phyloP scores from a whole-genome alignment of 192 early-diverging fungal species.

The Coemansia sp. region DNA sequence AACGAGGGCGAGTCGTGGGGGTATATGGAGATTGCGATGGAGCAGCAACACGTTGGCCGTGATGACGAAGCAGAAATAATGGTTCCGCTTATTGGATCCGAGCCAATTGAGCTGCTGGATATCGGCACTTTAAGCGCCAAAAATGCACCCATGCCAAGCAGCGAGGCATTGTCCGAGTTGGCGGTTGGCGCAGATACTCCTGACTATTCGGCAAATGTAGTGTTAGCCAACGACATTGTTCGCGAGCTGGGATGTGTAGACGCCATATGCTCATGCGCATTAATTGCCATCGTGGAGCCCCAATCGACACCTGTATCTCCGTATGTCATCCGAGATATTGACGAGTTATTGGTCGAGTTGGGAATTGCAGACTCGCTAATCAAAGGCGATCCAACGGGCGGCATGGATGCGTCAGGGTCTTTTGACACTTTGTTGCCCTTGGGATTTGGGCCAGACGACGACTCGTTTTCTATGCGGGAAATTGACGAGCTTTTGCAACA shows the following conservation, averaged over 20 bases:
- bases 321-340: constrained; percentile 32
- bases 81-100: constrained; percentile 7
- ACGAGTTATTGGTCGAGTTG: constrained; percentile 34
- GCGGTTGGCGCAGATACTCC: neutral
- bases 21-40: constrained; percentile 5
- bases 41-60: neutral
- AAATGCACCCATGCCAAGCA: neutral
- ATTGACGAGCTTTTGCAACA: constrained; percentile 42
- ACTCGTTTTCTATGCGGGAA: constrained; percentile 28
- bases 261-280: neutral
- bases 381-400: constrained; percentile 1
- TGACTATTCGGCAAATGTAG: neutral
- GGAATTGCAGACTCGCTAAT: constrained; percentile 20
- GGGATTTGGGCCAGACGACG: constrained; percentile 5
- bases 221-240: neutral
- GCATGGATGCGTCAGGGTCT: neutral
- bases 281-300: neutral
- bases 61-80: neutral
- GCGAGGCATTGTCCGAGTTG: neutral
- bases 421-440: neutral
- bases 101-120: constrained; percentile 16
- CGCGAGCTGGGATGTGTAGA: constrained; percentile 1
- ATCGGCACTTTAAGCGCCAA: constrained; percentile 7
- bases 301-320: constrained; percentile 2
- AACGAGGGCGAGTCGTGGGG: neutral